Base-by-base conservation (phyloP, 306 rosid species). In the Castanopsis chinensis region DNA sequence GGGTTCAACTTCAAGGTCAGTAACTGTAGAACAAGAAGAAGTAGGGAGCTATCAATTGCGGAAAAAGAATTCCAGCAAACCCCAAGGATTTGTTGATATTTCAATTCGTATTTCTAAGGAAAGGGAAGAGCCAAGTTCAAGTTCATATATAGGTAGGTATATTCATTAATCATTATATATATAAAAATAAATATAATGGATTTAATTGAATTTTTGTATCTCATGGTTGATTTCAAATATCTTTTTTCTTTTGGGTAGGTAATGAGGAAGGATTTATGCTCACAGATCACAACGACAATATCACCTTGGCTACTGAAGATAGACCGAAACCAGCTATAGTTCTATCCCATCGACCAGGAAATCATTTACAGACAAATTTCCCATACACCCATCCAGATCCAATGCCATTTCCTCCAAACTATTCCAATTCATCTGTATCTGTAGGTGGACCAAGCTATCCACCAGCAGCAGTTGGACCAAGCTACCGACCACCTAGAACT, bases 41-140 rank as follows among this genome's bases (percentile, higher is more conserved):
- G 85, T 89, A 14, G 87, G 90, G 54, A 93, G 98, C 87, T 93
- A 91, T 79, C 93, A 89, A 57, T 78, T 93, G 71, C 85, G 86
- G 37, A 88, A 86, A 76, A 86, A 76, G 67, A 87, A 87, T 15
- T 90, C 97, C 76, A 85, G 69, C 84, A 89, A 93, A 63, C 91
- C 95, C 55, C 84, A 81, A 79, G 97, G 93, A 35, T 93, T 90
- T 78, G 71, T 91, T 45, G 95, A 91, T 76, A 83, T 91, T 85
- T 88, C 88, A 55, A 84, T 93, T 75, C 81, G 80, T 13, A 65
- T 93, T 72, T 85, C 76, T 9, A 88, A 90, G 72, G 89, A 86
- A 54, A 81, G 77, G 83, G 85, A 83, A 77, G 91, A 87, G 71
- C 87, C 85, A 76, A 80, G 30, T 78, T 72, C 89, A 55, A 80